Conservation (phyloP, 2,329 filamentous ascomycete genomes). For the Beauveria pseudobassiana region DNA sequence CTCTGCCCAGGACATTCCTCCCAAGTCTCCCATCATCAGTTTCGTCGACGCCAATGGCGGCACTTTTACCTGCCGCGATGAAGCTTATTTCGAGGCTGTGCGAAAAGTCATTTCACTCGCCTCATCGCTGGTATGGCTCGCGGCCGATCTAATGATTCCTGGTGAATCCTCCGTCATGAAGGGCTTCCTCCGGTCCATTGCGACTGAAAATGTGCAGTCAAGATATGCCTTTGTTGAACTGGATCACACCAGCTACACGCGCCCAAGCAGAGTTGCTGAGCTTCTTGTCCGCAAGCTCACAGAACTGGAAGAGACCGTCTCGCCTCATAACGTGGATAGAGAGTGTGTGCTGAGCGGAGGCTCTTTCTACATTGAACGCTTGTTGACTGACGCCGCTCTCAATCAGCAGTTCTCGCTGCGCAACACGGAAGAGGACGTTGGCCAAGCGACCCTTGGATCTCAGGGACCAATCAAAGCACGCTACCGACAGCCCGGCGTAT, state of each 20-base stretch:
- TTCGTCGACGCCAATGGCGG: background rate
- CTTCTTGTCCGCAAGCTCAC: background rate
- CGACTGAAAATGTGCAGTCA: slow-evolving; percentile 1
- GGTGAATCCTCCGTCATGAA: slow-evolving; percentile 7
- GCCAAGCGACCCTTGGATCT: background rate
- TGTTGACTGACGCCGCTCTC: background rate
- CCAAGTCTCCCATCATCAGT: background rate
- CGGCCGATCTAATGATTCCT: background rate
- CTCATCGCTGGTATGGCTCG: background rate
- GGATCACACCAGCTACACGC: background rate
- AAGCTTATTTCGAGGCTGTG: background rate
- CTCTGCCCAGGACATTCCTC: background rate
- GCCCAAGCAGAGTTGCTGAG: background rate
- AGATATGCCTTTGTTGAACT: slow-evolving; percentile 5
- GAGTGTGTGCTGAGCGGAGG: background rate
- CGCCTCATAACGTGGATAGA: background rate
- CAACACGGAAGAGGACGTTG: background rate
- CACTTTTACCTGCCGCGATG: slow-evolving; percentile 3
- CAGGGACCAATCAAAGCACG: slow-evolving; percentile 3
- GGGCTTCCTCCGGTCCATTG: slow-evolving; percentile 4
- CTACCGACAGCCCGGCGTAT: slow-evolving; percentile 15
- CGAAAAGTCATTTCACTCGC: background rate
- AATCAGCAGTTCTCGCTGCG: slow-evolving; percentile 3
- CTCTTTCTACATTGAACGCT: background rate
- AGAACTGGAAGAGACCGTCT: background rate